Evolutionary conservation across 768 basidiomycete species (phyloP), one percentile per base, ranked within the genome.

Genomic region (Scleroderma citrinum): DNA sequence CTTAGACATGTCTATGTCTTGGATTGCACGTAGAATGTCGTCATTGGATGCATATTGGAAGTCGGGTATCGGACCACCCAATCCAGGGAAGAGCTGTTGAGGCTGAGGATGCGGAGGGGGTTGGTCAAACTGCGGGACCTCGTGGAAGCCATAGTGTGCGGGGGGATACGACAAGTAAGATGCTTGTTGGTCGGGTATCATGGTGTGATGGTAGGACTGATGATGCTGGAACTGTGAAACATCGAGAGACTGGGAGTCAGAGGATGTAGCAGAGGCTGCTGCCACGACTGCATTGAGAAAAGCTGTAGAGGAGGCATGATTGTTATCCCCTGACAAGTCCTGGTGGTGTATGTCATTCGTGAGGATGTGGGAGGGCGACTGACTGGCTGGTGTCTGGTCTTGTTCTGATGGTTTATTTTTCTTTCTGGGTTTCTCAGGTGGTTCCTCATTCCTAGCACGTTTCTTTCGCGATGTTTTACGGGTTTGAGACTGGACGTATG

Each of bases 11-110:
- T 90, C 87, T 52, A 89, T 69, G 42, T 82, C 80, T 61, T 89
- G 86, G 43, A 90, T 65, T 11, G 80, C 81, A 30, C 82, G 85
- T 38, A 89, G 67, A 39, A 90, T 77, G 51, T 87, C 84, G 42
- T 90, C 87, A 57, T 80, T 85, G 21, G 83, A 83, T 12, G 74
- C 72, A 48, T 69, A 69, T 23, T 62, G 64, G n/a, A 75, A 59
- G 21, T 71, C 72, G 14, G 70, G 66, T 35, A 69, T 52, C 3
- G 59, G 55, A 2, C 49, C 55, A 13, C 46, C 55, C 5, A 62
- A 24, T 24, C 49, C 46, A 12, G 62, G 56, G 43, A 57, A 65
- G 44, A 46, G 50, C 65, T 55, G 59, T 52, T 55, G 69, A 47
- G 51, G 64, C n/a, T 50, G 55, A 4, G 59, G 35, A 11, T 58